A percentile compares a stretch with the other conserved stretches of the same genome.
Evolutionary conservation across 495 filamentous ascomycete genomes (phyloP).

Genomic region (Aspergillus sclerotioniger): DNA sequence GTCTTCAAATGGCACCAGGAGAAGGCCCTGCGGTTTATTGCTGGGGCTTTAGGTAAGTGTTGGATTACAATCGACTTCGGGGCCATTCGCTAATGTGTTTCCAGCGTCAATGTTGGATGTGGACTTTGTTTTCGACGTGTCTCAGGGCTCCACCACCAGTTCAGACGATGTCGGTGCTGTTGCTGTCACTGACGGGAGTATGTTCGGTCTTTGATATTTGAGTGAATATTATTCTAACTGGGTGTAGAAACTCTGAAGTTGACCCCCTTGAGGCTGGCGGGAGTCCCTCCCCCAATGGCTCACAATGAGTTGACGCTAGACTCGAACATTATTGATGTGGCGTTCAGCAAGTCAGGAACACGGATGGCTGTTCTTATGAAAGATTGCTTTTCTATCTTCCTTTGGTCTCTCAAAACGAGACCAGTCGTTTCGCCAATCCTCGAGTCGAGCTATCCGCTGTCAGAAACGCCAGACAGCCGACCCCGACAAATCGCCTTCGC

Average conservation of each 20-base stretch:
- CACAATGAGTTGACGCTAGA: constrained; percentile 67
- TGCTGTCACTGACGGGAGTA: constrained; percentile 84
- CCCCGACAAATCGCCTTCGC: constrained; percentile 46
- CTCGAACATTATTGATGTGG: constrained; percentile 68
- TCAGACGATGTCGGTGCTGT: constrained; percentile 80
- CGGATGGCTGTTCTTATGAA: constrained; percentile 71
- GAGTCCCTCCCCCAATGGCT: constrained; percentile 91
- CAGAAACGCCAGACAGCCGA: constrained; percentile 32
- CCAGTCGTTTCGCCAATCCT: constrained; percentile 44
- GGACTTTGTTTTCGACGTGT: constrained; percentile 69
- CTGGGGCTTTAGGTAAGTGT: constrained; percentile 42
- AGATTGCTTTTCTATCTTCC: constrained; percentile 59
- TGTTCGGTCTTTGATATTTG: constrained; percentile 12
- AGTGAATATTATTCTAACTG: constrained; percentile 9
- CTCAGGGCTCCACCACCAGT: constrained; percentile 61
- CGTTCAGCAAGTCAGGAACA: constrained; percentile 64
- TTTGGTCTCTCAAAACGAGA: constrained; percentile 57
- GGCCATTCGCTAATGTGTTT: constrained; percentile 8
- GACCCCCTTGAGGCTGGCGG: constrained; percentile 78
- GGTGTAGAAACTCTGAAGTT: constrained; percentile 64
- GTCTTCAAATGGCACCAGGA: constrained; percentile 80
- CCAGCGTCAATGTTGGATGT: constrained; percentile 51
- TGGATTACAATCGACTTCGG: not conserved
- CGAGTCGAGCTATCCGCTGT: constrained; percentile 45
- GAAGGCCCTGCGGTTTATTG: constrained; percentile 64